phyloP scores from a whole-genome alignment of 2,329 filamentous ascomycete genomes.

The Rosellinia necatrix region DNA sequence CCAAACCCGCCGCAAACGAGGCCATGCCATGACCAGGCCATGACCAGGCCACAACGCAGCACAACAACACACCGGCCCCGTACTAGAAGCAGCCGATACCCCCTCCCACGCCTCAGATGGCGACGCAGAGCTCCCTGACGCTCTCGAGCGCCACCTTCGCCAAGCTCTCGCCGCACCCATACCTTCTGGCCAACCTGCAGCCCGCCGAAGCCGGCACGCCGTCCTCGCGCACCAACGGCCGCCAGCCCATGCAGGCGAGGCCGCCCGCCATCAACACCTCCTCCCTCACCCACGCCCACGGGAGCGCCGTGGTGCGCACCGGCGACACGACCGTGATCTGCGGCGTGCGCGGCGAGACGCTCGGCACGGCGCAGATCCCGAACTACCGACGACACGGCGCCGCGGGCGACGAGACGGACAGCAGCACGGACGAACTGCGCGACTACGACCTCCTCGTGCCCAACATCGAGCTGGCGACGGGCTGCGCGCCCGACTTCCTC shows the following conservation, averaged over 20 bases:
- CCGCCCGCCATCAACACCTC: conserved; percentile 77
- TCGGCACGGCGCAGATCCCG: conserved; percentile 75
- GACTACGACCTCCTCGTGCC: conserved; percentile 81
- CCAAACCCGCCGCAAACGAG: not conserved
- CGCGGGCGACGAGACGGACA: conserved; percentile 38
- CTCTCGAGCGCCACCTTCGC: conserved; percentile 74
- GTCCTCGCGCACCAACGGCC: conserved; percentile 79
- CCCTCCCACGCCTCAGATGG: conserved; percentile 37
- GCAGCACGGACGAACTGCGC: conserved; percentile 52
- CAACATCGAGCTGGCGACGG: conserved; percentile 90
- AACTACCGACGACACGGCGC: conserved; percentile 57
- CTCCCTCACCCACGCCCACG: conserved; percentile 86
- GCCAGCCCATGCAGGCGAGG: conserved; percentile 71
- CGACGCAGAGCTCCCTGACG: conserved; percentile 50
- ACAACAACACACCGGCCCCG: not conserved
- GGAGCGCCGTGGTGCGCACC: conserved; percentile 83
- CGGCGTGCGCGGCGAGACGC: conserved; percentile 84
- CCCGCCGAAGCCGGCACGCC: conserved; percentile 55
- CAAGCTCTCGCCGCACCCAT: conserved; percentile 86
- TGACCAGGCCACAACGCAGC: conserved; percentile 11
- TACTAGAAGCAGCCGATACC: conserved; percentile 7
- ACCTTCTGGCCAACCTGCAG: conserved; percentile 85
- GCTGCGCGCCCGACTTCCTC: conserved; percentile 82
- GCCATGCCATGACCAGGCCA: conserved; percentile 6
- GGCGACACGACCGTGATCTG: conserved; percentile 96